Evolutionary conservation across 2,329 filamentous ascomycete genomes (phyloP), one percentile per base, ranked within the genome.

Genomic region (Hypoxylon sp.): DNA sequence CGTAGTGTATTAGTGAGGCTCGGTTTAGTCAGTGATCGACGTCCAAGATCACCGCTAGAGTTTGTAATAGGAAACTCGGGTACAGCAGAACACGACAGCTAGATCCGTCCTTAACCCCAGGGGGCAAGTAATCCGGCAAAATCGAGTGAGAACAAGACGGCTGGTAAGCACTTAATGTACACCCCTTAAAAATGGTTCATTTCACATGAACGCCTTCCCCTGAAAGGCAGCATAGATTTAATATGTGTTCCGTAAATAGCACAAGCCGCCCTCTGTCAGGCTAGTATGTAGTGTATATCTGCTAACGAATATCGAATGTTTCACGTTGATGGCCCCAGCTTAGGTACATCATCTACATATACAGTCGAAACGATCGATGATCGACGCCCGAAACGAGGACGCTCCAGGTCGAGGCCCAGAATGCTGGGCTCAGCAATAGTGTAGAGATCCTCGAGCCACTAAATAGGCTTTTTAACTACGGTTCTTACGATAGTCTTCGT

Each of bases 1-100:
- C n/a, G 30, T 45, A 46, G 50, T 40, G 33, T 38, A 28, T 30
- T 54, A 50, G 16, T 54, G 62, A 62, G 58, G 63, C 53, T 65
- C 57, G 38, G 33, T 16, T 49, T 57, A 57, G 38, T 46, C 49
- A 32, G 38, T 26, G 60, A 63, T 66, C 54, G 33, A 11, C 57
- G 44, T 46, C 38, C 26, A 48, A 42, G 51, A 54, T 60, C 46
- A 54, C 48, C 52, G 22, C 26, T 11, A 24, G 14, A 12, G 50
- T 18, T 46, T 56, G 46, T 51, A 45, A 30, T 36, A 46, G 38
- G 48, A 28, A 51, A 49, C 16, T 26, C 46, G 28, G 60, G 40
- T 32, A 9, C 42, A 46, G 20, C 33, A 50, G 18, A 40, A 57
- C 33, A 46, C 50, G 46, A 45, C 24, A 52, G 38, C 24, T 48